phyloP scores from a whole-genome alignment of 768 basidiomycete genomes.

The Xanthoconium purpureum region DNA sequence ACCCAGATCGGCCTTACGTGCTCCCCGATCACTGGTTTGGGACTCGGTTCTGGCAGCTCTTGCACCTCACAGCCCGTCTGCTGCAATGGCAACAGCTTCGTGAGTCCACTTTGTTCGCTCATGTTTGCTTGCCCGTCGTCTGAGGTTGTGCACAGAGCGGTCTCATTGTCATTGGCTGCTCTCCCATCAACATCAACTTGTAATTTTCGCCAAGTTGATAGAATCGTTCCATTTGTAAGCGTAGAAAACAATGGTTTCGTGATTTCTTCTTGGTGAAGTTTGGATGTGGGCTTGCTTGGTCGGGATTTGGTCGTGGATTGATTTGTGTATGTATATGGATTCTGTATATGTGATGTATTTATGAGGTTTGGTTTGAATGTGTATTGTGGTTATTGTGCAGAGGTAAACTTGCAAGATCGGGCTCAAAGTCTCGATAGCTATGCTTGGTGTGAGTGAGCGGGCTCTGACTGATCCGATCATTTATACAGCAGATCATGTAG shows the following conservation, averaged over 20 bases:
- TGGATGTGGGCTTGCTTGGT: too few species aligned
- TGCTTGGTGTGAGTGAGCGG: too few species aligned
- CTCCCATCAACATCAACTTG: background rate
- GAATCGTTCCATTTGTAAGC: background rate
- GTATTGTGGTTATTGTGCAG: too few species aligned
- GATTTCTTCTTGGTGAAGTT: too few species aligned
- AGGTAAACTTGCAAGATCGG: too few species aligned
- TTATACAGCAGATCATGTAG: too few species aligned
- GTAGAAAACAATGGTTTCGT: background rate
- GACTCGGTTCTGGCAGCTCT: background rate
- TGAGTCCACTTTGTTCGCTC: background rate
- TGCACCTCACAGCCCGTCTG: background rate
- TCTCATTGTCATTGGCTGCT: background rate
- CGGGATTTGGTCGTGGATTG: too few species aligned
- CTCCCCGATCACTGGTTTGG: background rate
- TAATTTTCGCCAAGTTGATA: background rate
- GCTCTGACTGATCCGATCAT: too few species aligned
- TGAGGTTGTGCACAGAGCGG: background rate
- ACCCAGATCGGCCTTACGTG: constrained; percentile 1
- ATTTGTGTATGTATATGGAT: too few species aligned
- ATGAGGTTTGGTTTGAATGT: too few species aligned
- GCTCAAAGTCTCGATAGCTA: too few species aligned
- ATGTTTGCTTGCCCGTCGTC: background rate
- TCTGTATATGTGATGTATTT: too few species aligned
- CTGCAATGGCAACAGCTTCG: background rate